Evolutionary conservation across 371 early-diverging fungal genomes (phyloP), one percentile per base, ranked within the genome.

Genomic region (Mortierella sp.): DNA sequence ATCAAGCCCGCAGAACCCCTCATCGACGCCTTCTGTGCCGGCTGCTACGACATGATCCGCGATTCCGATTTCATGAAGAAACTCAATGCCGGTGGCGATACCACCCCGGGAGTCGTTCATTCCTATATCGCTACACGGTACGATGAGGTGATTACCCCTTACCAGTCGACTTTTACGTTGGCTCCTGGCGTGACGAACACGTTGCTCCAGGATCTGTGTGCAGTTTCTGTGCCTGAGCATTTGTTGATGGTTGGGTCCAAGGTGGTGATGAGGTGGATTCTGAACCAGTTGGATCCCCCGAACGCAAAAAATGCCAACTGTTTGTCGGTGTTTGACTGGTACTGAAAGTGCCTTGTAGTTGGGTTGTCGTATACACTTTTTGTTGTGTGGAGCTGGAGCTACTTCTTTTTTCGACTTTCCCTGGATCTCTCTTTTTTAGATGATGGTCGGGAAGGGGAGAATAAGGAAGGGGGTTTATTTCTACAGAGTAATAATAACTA

Each of bases 81-180:
- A 29, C 76, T 80, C 10, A 80, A 80, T 44, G 65, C 48, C 12
- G 75, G 75, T 43, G 80, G 80, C 0, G 80, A 80, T 32, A 75
- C 80, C 2, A 54, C 65, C 41, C 76, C 75, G 0, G 80, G 80
- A 0, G 80, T 80, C 4, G 68, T 72, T 46, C 80, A 80, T 27
- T 60, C 80, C 24, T 71, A 80, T 44, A 75, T 80, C 44, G 80
- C 80, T 5, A 80, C 80, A 44, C 44, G 56, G 54, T 80, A 76
- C 70, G 80, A 80, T 32, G 76, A 80, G 58, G 72, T 80, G n/a
- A 71, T 80, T 32, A 80, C 80, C 0, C 80, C 80, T 8, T 80
- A 72, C n/a, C 16, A 27, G 7, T 51, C 75, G 1, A 71, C 72
- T 5, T 80, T 58, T 16, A 10, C 60, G 6, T 44, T 56, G 11